Conservation (phyloP, 2,329 filamentous ascomycete genomes). For the Aureobasidium sp. region DNA sequence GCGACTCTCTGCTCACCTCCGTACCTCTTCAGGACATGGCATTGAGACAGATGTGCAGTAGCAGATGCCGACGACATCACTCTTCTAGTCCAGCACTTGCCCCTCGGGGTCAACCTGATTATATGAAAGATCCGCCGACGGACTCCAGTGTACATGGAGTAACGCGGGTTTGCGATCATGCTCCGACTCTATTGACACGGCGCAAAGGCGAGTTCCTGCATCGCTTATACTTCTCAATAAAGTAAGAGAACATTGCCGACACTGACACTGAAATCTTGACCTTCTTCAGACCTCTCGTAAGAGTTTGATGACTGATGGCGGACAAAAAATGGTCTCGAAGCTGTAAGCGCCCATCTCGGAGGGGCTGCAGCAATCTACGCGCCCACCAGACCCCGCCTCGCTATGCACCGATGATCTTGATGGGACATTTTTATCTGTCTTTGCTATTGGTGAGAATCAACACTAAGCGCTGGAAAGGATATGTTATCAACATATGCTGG, state of each 20-base stretch:
- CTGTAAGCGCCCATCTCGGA: constrained; percentile 9
- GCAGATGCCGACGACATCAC: background rate
- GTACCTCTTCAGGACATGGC: too few relatives aligned
- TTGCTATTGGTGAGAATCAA: background rate
- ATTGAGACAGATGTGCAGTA: background rate
- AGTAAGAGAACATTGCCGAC: background rate
- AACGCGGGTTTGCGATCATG: too few relatives aligned
- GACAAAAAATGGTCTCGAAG: background rate
- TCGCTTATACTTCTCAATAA: background rate
- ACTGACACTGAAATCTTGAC: background rate
- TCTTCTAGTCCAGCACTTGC: too few relatives aligned
- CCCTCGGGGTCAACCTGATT: too few relatives aligned
- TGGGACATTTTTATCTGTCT: background rate
- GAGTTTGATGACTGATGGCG: too few relatives aligned
- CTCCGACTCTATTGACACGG: too few relatives aligned
- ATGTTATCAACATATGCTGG: background rate
- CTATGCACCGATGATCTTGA: background rate
- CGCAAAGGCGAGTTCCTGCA: too few relatives aligned
- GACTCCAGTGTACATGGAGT: too few relatives aligned
- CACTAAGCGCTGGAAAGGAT: background rate
- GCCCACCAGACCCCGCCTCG: background rate
- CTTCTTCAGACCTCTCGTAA: background rate
- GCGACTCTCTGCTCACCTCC: too few relatives aligned
- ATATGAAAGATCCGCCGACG: too few relatives aligned
- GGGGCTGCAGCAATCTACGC: constrained; percentile 6